phyloP scores from a whole-genome alignment of 371 early-diverging fungal genomes.

The Actinomortierella wolfii region DNA sequence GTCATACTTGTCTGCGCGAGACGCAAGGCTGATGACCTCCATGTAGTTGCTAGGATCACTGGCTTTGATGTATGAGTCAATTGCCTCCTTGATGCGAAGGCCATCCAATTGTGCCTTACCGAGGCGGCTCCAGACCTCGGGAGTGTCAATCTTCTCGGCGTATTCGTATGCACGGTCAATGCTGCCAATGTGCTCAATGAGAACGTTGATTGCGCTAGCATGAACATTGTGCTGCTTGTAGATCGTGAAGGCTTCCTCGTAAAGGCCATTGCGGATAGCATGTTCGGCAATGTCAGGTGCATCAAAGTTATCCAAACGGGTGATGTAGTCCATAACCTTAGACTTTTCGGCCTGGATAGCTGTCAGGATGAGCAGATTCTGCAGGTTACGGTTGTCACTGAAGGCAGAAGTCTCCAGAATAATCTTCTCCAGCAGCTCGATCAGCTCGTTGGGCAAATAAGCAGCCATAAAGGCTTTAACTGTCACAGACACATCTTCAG shows the following conservation, averaged over 20 bases:
- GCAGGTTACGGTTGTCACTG: conserved; percentile 93
- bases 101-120: conserved; percentile 94
- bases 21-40: conserved; percentile 86
- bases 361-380: conserved; percentile 97
- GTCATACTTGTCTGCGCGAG: conserved; percentile 85
- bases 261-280: conserved; percentile 85
- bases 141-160: conserved; percentile 88
- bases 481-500: conserved; percentile 95
- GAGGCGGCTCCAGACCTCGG: conserved; percentile 93
- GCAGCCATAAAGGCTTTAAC: conserved; percentile 99
- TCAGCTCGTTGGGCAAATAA: conserved; percentile 92
- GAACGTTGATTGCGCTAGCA: conserved; percentile 84
- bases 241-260: conserved; percentile 95
- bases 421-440: conserved; percentile 96
- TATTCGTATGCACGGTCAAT: conserved; percentile 95
- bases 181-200: conserved; percentile 90
- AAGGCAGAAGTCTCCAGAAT: conserved; percentile 91
- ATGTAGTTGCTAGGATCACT: conserved; percentile 88
- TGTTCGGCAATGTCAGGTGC: conserved; percentile 95
- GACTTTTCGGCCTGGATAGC: conserved; percentile 93
- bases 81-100: conserved; percentile 90
- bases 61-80: conserved; percentile 95
- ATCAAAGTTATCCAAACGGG: conserved; percentile 93
- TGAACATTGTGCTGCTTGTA: conserved; percentile 92
- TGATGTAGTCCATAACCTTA: conserved; percentile 94